phyloP scores from a whole-genome alignment of 2,329 filamentous ascomycete genomes.

The Cadophora sp. region DNA sequence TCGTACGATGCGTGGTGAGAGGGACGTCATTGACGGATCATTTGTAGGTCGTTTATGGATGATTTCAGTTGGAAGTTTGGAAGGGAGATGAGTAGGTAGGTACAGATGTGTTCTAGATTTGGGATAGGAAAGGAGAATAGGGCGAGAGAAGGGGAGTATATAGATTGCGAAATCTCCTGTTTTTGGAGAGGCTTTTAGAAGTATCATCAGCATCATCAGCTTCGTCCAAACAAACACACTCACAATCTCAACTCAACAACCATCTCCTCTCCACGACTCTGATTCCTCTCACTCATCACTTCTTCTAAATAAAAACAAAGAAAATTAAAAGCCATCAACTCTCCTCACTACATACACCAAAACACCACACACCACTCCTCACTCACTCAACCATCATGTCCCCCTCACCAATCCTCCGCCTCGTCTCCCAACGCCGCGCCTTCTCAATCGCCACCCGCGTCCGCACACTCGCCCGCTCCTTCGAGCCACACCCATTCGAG shows the following conservation, averaged over 20 bases:
- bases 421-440: slow-evolving; percentile 22
- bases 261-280: slow-evolving; percentile 4
- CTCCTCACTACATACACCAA: neutral
- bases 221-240: neutral
- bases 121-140: neutral
- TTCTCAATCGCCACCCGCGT: slow-evolving; percentile 31
- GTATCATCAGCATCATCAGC: slow-evolving; percentile 3
- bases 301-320: neutral
- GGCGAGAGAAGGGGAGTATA: neutral
- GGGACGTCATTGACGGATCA: slow-evolving; percentile 4
- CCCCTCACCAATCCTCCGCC: slow-evolving; percentile 26
- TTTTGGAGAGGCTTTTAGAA: neutral
- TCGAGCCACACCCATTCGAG: slow-evolving; percentile 36
- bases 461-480: slow-evolving; percentile 24
- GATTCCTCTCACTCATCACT: neutral
- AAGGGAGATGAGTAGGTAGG: neutral
- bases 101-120: neutral
- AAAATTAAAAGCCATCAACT: neutral
- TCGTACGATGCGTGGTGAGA: slow-evolving; percentile 8
- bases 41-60: neutral
- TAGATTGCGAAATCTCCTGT: neutral
- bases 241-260: slow-evolving; percentile 11
- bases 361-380: slow-evolving; percentile 11
- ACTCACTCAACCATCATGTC: neutral
- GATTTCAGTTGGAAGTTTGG: neutral